Evolutionary conservation across 805 yeast species (phyloP), one percentile per base, ranked within the genome.

Genomic region (Cyberlindnera xishuangbannaensis): DNA sequence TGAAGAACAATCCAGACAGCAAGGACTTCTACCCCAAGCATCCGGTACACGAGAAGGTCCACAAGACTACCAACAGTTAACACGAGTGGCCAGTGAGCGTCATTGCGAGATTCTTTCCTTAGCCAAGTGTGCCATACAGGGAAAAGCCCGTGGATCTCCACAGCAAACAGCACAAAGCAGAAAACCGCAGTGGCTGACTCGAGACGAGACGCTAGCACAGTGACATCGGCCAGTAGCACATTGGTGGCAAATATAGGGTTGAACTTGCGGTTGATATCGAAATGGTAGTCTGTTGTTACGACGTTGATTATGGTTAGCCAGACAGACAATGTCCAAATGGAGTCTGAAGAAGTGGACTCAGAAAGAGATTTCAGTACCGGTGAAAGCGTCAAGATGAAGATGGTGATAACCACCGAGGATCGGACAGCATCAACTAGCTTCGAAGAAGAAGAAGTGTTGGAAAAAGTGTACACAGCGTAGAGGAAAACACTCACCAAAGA

Each of bases 311-410:
- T 46, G 20, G 83, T 77, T 12, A 92, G 63, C 78, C 95, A 81
- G 29, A 80, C 76, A 7, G 94, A 75, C 5, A 92, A 58, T 0
- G 95, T 87, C 97, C 97, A 90, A 39, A 92, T 86, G 12, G 96
- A 85, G 61, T 92, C 97, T 1, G 92, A 81, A 0, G 96, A 76
- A 0, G 96, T 86, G 0, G 95, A 82, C 48, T 78, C 76, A 0
- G 96, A 86, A 27, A 92, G 66, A 0, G 96, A 86, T 46, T 84
- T 82, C 31, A 92, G 68, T 2, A 92, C 90, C 0, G 98, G 98
- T 0, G 97, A 83, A 27, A 90, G 64, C 1, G 92, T 78, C 26
- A 86, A 62, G 25, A 88, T 62, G 4, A 83, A 72, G 38, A 88
- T 71, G 2, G 79, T 67, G 10, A 88, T 78, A 18, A 92, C 60